These are phyloP conservation scores for Stipa capillata DNA, from an alignment of 176 grass and related monocot genomes.

Conservation along the genomic window DNA sequence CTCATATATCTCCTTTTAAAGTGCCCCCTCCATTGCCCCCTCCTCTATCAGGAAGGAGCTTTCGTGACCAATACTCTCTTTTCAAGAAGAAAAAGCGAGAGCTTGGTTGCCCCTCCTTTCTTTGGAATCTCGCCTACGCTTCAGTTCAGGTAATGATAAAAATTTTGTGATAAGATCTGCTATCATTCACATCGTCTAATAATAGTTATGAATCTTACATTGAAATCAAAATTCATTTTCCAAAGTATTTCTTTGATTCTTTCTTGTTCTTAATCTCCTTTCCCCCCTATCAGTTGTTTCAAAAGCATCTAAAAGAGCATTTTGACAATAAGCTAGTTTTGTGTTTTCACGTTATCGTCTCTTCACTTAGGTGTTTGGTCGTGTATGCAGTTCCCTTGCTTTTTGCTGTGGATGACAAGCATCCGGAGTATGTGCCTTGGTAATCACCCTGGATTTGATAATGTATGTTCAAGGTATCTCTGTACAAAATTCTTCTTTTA, in stretches of 20 bases:
- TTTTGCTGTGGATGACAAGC: slow-evolving; percentile 79
- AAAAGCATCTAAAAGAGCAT: background rate
- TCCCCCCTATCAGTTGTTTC: background rate
- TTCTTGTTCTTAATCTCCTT: background rate
- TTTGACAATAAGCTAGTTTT: background rate
- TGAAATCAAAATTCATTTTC: background rate
- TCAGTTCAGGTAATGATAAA: slow-evolving; percentile 65
- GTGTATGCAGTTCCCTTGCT: slow-evolving; percentile 63
- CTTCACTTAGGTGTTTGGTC: background rate
- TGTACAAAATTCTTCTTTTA: background rate
- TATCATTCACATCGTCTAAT: background rate
- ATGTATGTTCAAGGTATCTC: slow-evolving; percentile 53
- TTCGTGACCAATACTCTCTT: slow-evolving; percentile 43
- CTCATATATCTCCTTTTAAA: slow-evolving; percentile 59
- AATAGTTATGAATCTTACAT: slow-evolving; percentile 2
- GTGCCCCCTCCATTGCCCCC: slow-evolving; percentile 72
- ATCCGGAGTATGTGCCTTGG: slow-evolving; percentile 76
- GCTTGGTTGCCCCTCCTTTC: slow-evolving; percentile 72
- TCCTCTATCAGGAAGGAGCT: slow-evolving; percentile 51
- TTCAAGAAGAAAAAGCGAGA: slow-evolving; percentile 68
- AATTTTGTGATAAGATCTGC: background rate
- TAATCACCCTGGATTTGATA: slow-evolving; percentile 73
- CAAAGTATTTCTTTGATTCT: background rate
- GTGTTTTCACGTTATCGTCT: background rate
- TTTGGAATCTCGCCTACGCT: slow-evolving; percentile 83